Conservation (phyloP, 2,329 filamentous ascomycete species). For the Sporothrix pallida region DNA sequence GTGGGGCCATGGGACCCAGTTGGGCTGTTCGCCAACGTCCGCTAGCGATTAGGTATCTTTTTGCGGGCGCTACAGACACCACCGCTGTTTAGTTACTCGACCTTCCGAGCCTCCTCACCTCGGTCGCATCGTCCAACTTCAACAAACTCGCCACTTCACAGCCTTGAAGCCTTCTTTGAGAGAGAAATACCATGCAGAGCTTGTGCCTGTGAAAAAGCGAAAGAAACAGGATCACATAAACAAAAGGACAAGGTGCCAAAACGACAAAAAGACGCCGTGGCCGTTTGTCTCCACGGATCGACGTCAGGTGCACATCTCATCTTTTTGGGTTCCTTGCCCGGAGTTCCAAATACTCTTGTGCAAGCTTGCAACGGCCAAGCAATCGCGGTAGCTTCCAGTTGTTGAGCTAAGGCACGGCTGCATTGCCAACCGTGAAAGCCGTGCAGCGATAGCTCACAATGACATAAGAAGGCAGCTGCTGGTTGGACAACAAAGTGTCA, state of each 20-base stretch:
- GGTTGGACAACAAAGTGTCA: neutral
- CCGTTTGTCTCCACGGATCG: conserved; percentile 9
- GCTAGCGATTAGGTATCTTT: neutral
- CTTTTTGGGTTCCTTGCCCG: neutral
- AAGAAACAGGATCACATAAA: neutral
- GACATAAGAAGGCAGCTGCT: neutral
- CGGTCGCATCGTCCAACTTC: neutral
- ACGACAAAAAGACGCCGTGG: neutral
- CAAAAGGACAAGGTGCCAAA: neutral
- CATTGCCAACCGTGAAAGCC: neutral
- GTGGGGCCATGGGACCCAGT: conserved; percentile 1
- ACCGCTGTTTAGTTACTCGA: neutral
- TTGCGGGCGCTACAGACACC: neutral
- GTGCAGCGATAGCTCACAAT: neutral
- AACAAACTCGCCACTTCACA: conserved; percentile 3
- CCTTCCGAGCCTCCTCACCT: neutral
- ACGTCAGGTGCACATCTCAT: conserved; percentile 12
- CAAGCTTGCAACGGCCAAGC: neutral
- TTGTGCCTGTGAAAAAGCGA: neutral
- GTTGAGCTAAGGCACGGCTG: conserved; percentile 8
- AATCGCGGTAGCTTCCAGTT: too few relatives aligned
- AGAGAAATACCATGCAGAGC: neutral
- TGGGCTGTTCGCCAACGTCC: neutral
- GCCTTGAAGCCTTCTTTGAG: neutral
- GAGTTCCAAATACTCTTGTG: conserved; percentile 18